Conservation (phyloP, 2,329 filamentous ascomycete species). For the Colletotrichum tanaceti region DNA sequence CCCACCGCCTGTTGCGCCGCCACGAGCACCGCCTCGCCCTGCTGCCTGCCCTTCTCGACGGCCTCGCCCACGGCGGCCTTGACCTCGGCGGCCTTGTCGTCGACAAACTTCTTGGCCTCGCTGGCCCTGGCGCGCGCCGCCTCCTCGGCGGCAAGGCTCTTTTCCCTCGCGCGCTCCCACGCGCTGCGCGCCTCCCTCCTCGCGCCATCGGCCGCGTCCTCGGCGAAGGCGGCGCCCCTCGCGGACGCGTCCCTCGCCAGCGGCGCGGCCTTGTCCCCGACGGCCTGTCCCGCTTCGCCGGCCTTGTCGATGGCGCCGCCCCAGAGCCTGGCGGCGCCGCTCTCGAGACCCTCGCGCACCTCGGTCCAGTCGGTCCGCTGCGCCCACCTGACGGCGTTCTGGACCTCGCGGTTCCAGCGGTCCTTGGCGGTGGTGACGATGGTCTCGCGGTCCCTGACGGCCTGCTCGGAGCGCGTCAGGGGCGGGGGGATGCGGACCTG, state of each 20-base stretch:
- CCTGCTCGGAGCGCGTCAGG: slow-evolving; percentile 63
- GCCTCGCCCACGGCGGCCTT: slow-evolving; percentile 34
- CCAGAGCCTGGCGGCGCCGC: slow-evolving; percentile 59
- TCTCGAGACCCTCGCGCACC: slow-evolving; percentile 69
- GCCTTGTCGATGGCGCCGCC: slow-evolving; percentile 51
- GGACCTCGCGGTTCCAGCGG: slow-evolving; percentile 80
- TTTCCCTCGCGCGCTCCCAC: slow-evolving; percentile 42
- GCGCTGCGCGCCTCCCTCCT: slow-evolving; percentile 42
- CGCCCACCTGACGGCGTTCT: slow-evolving; percentile 72
- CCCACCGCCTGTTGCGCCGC: slow-evolving; percentile 47
- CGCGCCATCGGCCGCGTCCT: slow-evolving; percentile 41
- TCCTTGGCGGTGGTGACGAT: slow-evolving; percentile 78
- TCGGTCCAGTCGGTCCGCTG: slow-evolving; percentile 74
- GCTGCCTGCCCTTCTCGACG: slow-evolving; percentile 37
- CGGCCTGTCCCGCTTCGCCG: slow-evolving; percentile 43
- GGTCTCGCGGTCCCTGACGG: slow-evolving; percentile 63
- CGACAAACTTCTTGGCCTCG: slow-evolving; percentile 32
- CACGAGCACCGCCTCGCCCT: slow-evolving; percentile 42
- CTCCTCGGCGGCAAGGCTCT: slow-evolving; percentile 38
- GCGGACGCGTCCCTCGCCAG: slow-evolving; percentile 47
- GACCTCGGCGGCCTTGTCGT: slow-evolving; percentile 34
- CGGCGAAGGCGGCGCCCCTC: slow-evolving; percentile 48
- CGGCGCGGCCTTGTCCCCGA: slow-evolving; percentile 33
- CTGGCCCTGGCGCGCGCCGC: slow-evolving; percentile 31
- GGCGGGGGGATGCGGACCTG: slow-evolving; percentile 58